A percentile compares a stretch with the other conserved stretches of the same genome.
Conservation (phyloP, 2,329 filamentous ascomycete species). For the Stenocarpella maydis region DNA sequence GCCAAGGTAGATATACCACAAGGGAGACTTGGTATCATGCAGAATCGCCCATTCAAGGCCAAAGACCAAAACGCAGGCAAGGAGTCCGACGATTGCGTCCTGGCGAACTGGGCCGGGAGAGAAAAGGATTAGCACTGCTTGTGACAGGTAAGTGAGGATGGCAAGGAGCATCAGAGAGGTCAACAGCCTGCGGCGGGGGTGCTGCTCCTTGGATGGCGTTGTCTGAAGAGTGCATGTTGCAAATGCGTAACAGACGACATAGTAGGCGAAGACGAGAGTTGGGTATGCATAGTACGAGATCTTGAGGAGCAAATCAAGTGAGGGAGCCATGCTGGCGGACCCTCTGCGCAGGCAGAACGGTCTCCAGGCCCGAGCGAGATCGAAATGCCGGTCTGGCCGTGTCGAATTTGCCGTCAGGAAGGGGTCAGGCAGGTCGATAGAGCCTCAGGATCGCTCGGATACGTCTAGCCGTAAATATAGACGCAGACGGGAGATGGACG, state of each 20-base stretch:
- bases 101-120: slow-evolving; percentile 44
- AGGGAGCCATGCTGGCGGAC: slow-evolving; percentile 31
- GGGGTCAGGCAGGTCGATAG: not conserved
- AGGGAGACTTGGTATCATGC: slow-evolving; percentile 56
- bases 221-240: slow-evolving; percentile 64
- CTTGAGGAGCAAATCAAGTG: slow-evolving; percentile 47
- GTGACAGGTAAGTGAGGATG: slow-evolving; percentile 56
- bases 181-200: slow-evolving; percentile 53
- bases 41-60: slow-evolving; percentile 66
- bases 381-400: not conserved
- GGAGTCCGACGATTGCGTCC: slow-evolving; percentile 61
- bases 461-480: not conserved
- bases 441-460: not conserved
- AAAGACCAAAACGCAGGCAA: slow-evolving; percentile 72
- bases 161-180: slow-evolving; percentile 53
- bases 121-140: slow-evolving; percentile 51
- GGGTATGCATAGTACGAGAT: slow-evolving; percentile 68
- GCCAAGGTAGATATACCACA: slow-evolving; percentile 71
- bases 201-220: slow-evolving; percentile 46
- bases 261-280: slow-evolving; percentile 64
- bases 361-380: not conserved
- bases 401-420: not conserved
- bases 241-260: slow-evolving; percentile 58
- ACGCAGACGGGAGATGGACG: not conserved
- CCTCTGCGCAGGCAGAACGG: not conserved